Evolutionary conservation across 176 grass and related monocot species (phyloP).

Genomic region (Eragrostis nindensis): DNA sequence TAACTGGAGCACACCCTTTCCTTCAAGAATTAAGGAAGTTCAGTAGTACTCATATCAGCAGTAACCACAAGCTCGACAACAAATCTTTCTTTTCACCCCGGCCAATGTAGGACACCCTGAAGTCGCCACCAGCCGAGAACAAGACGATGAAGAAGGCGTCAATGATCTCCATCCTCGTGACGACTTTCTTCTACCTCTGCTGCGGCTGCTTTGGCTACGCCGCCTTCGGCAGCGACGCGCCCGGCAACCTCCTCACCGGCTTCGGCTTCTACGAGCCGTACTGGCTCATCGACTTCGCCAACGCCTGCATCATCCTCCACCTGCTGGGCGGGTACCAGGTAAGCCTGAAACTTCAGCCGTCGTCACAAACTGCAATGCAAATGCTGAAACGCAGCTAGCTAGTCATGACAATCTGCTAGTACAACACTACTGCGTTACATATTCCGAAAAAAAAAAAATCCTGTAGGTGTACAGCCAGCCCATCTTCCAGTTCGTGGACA

Average conservation of each 20-base stretch:
- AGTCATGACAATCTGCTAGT: too few species aligned
- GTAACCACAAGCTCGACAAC: neutral
- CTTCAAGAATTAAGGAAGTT: neutral
- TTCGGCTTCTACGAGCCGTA: conserved; percentile 77
- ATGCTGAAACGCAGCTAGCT: neutral
- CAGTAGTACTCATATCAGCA: neutral
- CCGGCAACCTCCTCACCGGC: conserved; percentile 79
- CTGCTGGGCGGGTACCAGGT: conserved; percentile 78
- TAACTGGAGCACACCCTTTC: neutral
- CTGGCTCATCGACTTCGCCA: conserved; percentile 86
- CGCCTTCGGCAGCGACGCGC: conserved; percentile 68
- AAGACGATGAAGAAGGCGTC: conserved; percentile 86
- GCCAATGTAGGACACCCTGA: conserved; percentile 60
- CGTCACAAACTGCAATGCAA: neutral
- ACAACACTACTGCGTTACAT: neutral
- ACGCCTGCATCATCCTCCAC: conserved; percentile 76
- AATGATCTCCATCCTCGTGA: conserved; percentile 61
- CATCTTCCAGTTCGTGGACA: conserved; percentile 63
- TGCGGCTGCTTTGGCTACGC: conserved; percentile 93
- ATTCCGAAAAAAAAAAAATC: neutral
- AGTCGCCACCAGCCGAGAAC: conserved; percentile 73
- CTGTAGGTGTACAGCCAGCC: conserved; percentile 78
- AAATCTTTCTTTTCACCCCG: neutral
- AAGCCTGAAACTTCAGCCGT: neutral
- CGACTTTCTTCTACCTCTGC: conserved; percentile 88